A percentile compares a stretch with the other conserved stretches of the same genome.
phyloP scores from a whole-genome alignment of 345 rosid genomes.

The Citrus sinensis region DVS_A1.0 CM039164.1:26385501-26386000 shows the following conservation, averaged over 20 bases:
- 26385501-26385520: conserved; percentile 55
- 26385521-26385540: conserved; percentile 41
- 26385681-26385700: conserved; percentile 47
- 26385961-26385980: conserved; percentile 53
- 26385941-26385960: conserved; percentile 54
- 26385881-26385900: conserved; percentile 52
- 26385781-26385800: conserved; percentile 15
- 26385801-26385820: conserved; percentile 35
- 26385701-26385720: conserved; percentile 21
- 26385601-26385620: conserved; percentile 39
- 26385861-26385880: conserved; percentile 13
- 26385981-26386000: neutral
- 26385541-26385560: conserved; percentile 37
- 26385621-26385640: conserved; percentile 43
- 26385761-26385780: conserved; percentile 38
- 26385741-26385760: conserved; percentile 13
- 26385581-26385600: conserved; percentile 51
- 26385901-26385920: conserved; percentile 36
- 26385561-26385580: conserved; percentile 59
- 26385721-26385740: conserved; percentile 14
- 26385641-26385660: conserved; percentile 45
- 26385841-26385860: conserved; percentile 15
- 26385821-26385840: conserved; percentile 42
- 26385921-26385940: conserved; percentile 27
- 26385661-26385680: conserved; percentile 44